Evolutionary conservation across 306 rosid genomes (phyloP).

Genomic region (Medicago arabica): DNA sequence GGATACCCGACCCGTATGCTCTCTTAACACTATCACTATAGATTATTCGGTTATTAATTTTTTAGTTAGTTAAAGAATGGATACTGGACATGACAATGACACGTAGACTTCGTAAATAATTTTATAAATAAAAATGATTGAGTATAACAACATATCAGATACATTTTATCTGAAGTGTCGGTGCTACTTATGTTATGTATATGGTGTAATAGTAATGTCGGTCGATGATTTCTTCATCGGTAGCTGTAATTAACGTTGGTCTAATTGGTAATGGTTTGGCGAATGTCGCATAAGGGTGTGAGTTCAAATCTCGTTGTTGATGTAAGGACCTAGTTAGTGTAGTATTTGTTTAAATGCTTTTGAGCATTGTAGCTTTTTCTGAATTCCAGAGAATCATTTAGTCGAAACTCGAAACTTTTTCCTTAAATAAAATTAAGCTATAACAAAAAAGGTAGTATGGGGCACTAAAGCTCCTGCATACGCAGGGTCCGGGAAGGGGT

Average conservation of each 20-base stretch:
- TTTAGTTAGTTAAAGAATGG: no score
- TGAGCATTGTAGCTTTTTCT: neutral
- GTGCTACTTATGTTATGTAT: neutral
- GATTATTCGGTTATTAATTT: no score
- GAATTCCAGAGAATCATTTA: neutral
- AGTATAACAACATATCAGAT: no score
- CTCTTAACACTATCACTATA: neutral
- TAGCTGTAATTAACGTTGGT: neutral
- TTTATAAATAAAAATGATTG: neutral
- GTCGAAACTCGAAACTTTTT: neutral
- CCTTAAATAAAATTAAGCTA: neutral
- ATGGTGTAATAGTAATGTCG: neutral
- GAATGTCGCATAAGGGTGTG: neutral
- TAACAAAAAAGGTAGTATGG: no score
- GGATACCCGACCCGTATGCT: slow-evolving; percentile 82
- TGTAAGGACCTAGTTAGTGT: neutral
- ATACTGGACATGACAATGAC: no score
- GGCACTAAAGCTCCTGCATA: no score
- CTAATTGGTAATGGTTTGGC: neutral
- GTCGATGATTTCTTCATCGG: neutral
- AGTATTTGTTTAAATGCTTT: no score
- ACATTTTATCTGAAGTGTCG: neutral
- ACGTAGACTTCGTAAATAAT: neutral
- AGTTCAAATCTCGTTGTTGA: neutral
- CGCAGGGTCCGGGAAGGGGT: no score